These are phyloP conservation scores for Aspergillus felis DNA, from an alignment of 2,329 filamentous ascomycete genomes.

Conservation along the genomic window DNA sequence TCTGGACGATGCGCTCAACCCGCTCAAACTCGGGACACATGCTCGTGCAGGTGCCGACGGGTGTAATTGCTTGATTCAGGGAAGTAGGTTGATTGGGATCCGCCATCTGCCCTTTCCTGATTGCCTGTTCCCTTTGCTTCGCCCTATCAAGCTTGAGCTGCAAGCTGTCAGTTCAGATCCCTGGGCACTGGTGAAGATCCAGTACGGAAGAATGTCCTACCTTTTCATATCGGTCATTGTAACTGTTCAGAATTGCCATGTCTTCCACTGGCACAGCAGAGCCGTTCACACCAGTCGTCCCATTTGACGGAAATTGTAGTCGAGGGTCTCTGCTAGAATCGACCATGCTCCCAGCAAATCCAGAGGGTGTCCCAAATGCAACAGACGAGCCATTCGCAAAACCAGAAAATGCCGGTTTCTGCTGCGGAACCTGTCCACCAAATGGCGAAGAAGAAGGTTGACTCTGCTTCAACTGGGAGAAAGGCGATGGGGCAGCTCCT, in stretches of 20 bases:
- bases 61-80: slow-evolving; percentile 58
- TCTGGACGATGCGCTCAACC: slow-evolving; percentile 58
- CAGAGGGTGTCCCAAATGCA: slow-evolving; percentile 13
- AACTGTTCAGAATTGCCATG: slow-evolving; percentile 19
- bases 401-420: slow-evolving; percentile 19
- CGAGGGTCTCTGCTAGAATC: slow-evolving; percentile 16
- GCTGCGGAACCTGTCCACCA: slow-evolving; percentile 11
- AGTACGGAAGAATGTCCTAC: slow-evolving; percentile 18
- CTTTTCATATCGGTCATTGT: slow-evolving; percentile 36
- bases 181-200: not conserved
- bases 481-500: slow-evolving; percentile 18
- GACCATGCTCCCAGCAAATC: slow-evolving; percentile 8
- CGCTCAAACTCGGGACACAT: slow-evolving; percentile 65
- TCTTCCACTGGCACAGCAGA: slow-evolving; percentile 20
- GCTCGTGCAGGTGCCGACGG: slow-evolving; percentile 57
- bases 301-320: slow-evolving; percentile 2
- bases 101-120: slow-evolving; percentile 51
- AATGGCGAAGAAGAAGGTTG: slow-evolving; percentile 13
- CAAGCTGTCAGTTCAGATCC: slow-evolving; percentile 2
- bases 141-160: slow-evolving; percentile 50
- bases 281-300: slow-evolving; percentile 7
- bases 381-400: slow-evolving; percentile 13
- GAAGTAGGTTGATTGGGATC: slow-evolving; percentile 59
- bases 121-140: slow-evolving; percentile 49
- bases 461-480: slow-evolving; percentile 21